Evolutionary conservation across 805 yeast species (phyloP).

Genomic region (Wickerhamiella lipophila): DNA sequence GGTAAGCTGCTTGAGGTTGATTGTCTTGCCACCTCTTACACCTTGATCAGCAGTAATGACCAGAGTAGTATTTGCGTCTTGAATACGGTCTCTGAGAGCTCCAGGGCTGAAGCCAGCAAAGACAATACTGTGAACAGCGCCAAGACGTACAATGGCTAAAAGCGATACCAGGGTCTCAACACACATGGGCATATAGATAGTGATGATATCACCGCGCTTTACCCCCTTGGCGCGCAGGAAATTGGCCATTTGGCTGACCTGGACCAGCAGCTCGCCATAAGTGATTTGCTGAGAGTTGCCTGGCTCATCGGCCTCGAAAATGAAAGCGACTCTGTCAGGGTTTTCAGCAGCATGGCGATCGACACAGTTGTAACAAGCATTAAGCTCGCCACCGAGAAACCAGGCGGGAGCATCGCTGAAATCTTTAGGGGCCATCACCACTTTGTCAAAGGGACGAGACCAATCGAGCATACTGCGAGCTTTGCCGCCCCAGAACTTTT

Average conservation of each 20-base stretch:
- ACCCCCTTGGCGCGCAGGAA: conserved; percentile 55
- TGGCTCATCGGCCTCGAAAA: conserved; percentile 74
- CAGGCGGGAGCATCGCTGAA: conserved; percentile 39
- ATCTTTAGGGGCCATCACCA: conserved; percentile 12
- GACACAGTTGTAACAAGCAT: conserved; percentile 70
- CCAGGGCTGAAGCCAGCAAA: conserved; percentile 76
- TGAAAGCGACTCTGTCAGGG: conserved; percentile 61
- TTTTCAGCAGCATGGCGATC: conserved; percentile 64
- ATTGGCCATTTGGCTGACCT: conserved; percentile 61
- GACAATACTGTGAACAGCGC: conserved; percentile 75
- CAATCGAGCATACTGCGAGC: conserved; percentile 41
- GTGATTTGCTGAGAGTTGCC: conserved; percentile 49
- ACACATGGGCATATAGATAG: conserved; percentile 77
- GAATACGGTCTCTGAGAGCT: conserved; percentile 57
- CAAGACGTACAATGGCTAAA: conserved; percentile 66
- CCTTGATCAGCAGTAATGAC: conserved; percentile 75
- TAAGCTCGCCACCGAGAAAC: conserved; percentile 69
- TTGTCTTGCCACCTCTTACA: conserved; percentile 69
- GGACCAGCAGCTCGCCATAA: conserved; percentile 55
- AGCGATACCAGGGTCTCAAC: conserved; percentile 65
- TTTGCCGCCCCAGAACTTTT: conserved; percentile 41
- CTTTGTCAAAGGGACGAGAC: conserved; percentile 39
- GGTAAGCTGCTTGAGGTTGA: conserved; percentile 68
- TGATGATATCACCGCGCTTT: conserved; percentile 72
- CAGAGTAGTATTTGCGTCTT: conserved; percentile 57